These are phyloP conservation scores for Mycena capillaripes DNA, from an alignment of 768 basidiomycete species.

Conservation along the genomic window DNA sequence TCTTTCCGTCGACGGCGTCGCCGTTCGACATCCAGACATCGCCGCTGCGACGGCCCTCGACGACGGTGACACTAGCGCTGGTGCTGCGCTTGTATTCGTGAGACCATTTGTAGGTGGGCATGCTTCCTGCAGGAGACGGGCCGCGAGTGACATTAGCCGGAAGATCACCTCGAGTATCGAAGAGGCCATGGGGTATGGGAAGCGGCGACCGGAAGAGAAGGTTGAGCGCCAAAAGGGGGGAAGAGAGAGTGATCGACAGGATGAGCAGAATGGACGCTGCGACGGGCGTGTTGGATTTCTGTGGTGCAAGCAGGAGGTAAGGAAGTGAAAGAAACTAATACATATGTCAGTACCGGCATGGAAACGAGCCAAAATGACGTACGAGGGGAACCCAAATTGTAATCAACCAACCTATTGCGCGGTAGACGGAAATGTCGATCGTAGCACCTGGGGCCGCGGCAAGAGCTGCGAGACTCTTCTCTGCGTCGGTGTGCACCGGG, in stretches of 20 bases:
- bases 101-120: constrained; percentile 59
- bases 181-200: constrained; percentile 77
- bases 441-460: constrained; percentile 60
- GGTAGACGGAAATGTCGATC: constrained; percentile 68
- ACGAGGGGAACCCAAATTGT: constrained; percentile 80
- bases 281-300: constrained; percentile 53
- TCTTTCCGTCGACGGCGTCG: constrained; percentile 78
- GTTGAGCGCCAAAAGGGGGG: constrained; percentile 75
- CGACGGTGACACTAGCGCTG: constrained; percentile 73
- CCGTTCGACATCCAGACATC: constrained; percentile 83
- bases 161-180: constrained; percentile 63
- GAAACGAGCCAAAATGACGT: constrained; percentile 45
- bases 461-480: constrained; percentile 65
- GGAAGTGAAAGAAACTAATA: constrained; percentile 72
- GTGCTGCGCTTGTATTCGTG: constrained; percentile 76
- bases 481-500: constrained; percentile 59
- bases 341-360: neutral
- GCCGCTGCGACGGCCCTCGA: constrained; percentile 79
- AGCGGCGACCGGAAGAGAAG: constrained; percentile 72
- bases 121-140: constrained; percentile 57
- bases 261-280: constrained; percentile 65
- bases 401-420: constrained; percentile 73
- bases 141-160: constrained; percentile 58
- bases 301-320: constrained; percentile 65
- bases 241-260: constrained; percentile 76